Conservation (phyloP, 2,329 filamentous ascomycete species). For the Scedosporium dehoogii region DNA sequence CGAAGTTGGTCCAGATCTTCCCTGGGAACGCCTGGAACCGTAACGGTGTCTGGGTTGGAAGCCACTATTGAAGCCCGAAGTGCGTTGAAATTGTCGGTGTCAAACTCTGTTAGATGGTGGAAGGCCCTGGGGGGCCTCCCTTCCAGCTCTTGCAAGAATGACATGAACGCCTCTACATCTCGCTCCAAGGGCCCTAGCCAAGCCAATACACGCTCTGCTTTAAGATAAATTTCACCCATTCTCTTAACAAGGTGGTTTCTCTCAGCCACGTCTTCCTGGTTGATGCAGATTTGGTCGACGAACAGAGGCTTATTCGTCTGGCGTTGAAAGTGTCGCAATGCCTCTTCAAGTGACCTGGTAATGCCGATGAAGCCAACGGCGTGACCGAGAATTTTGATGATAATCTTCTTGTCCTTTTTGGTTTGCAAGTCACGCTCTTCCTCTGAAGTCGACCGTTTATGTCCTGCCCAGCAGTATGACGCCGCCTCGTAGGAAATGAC, state of each 20-base stretch:
- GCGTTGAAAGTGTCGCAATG: background rate
- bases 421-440: no score
- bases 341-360: background rate
- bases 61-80: background rate
- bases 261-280: conserved; percentile 10
- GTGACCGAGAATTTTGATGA: no score
- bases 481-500: no score
- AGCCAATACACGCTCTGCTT: conserved; percentile 7
- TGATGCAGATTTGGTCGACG: conserved; percentile 13
- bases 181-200: conserved; percentile 8
- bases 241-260: conserved; percentile 9
- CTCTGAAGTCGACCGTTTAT: no score
- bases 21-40: background rate
- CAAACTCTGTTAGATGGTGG: background rate
- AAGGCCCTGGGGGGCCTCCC: background rate
- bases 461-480: no score
- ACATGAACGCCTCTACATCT: background rate
- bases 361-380: background rate
- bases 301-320: conserved; percentile 6
- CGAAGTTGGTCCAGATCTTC: background rate
- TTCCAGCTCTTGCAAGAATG: background rate
- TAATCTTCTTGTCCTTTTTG: no score
- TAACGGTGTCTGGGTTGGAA: background rate
- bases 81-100: background rate
- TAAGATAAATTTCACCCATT: conserved; percentile 11